These are phyloP conservation scores for Boletus tylopilopsis DNA, from an alignment of 768 basidiomycete species.

Conservation along the genomic window DNA sequence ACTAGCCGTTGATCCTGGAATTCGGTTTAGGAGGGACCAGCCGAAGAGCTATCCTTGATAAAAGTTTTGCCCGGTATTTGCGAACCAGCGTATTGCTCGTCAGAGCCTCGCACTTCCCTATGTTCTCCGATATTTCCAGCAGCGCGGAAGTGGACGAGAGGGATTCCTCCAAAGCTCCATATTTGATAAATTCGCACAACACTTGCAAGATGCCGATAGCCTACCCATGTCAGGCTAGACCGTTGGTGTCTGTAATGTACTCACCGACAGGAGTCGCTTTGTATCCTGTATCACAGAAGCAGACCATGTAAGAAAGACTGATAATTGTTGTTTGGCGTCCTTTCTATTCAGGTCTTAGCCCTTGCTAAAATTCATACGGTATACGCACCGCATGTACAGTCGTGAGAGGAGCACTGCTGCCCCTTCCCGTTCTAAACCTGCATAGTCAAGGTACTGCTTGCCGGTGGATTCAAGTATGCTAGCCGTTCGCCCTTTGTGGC, in stretches of 20 bases:
- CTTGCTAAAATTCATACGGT: neutral
- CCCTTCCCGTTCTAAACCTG: constrained; percentile 83
- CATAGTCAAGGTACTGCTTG: constrained; percentile 52
- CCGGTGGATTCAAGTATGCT: constrained; percentile 53
- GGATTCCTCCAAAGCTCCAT: constrained; percentile 53
- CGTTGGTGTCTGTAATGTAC: constrained; percentile 8
- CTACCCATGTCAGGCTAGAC: constrained; percentile 35
- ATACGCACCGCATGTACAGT: constrained; percentile 70
- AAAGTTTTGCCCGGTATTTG: constrained; percentile 64
- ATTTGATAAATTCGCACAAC: constrained; percentile 66
- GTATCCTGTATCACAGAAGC: constrained; percentile 34
- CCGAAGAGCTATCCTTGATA: constrained; percentile 61
- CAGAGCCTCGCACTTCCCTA: constrained; percentile 41
- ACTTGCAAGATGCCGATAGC: constrained; percentile 65
- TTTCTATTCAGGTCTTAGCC: constrained; percentile 39
- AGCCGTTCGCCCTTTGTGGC: constrained; percentile 52
- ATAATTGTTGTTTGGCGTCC: constrained; percentile 50
- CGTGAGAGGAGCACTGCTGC: constrained; percentile 79
- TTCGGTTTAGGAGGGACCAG: constrained; percentile 48
- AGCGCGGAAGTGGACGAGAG: constrained; percentile 41
- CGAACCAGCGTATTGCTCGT: constrained; percentile 62
- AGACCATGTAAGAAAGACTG: constrained; percentile 51
- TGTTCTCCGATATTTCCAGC: constrained; percentile 39
- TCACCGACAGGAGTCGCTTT: constrained; percentile 51
- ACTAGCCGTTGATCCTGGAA: constrained; percentile 42